Conservation (phyloP, 2,329 filamentous ascomycete species). For the Lachnum nothofagi region DNA sequence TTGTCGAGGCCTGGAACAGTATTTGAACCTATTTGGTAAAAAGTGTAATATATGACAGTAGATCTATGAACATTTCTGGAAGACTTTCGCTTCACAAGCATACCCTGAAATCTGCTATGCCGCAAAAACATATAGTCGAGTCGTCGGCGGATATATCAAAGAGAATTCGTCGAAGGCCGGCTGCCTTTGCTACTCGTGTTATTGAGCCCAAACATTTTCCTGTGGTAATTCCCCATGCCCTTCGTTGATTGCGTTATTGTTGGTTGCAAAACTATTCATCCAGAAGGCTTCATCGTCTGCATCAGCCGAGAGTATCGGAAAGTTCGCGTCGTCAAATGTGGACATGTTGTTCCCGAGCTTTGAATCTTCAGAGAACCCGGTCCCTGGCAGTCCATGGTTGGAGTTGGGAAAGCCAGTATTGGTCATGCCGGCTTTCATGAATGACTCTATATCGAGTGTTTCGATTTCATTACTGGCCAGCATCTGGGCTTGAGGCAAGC, state of each 20-base stretch:
- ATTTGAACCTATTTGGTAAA: constrained; percentile 17
- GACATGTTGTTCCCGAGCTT: constrained; percentile 41
- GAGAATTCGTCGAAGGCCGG: constrained; percentile 30
- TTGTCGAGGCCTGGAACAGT: neutral
- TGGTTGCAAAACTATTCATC: constrained; percentile 36
- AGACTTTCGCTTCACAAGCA: constrained; percentile 6
- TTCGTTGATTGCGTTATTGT: constrained; percentile 15
- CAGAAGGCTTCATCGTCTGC: constrained; percentile 43
- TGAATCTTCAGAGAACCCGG: constrained; percentile 26
- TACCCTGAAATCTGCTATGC: constrained; percentile 14
- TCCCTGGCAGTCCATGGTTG: constrained; percentile 21
- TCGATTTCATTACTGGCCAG: constrained; percentile 44
- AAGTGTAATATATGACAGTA: constrained; percentile 17
- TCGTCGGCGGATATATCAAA: constrained; percentile 26
- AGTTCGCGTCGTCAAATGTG: constrained; percentile 34
- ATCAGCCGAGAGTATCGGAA: constrained; percentile 40
- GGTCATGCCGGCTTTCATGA: constrained; percentile 39
- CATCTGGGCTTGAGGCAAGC: constrained; percentile 42
- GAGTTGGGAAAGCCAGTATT: constrained; percentile 10
- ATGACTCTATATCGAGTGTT: constrained; percentile 51
- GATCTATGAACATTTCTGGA: constrained; percentile 25
- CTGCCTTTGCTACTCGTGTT: constrained; percentile 33
- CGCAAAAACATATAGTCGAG: constrained; percentile 22
- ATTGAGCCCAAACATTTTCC: constrained; percentile 32
- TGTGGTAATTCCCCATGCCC: constrained; percentile 21